Evolutionary conservation across 2,329 filamentous ascomycete species (phyloP), one percentile per base, ranked within the genome.

Genomic region (Fonsecaea nubica): DNA sequence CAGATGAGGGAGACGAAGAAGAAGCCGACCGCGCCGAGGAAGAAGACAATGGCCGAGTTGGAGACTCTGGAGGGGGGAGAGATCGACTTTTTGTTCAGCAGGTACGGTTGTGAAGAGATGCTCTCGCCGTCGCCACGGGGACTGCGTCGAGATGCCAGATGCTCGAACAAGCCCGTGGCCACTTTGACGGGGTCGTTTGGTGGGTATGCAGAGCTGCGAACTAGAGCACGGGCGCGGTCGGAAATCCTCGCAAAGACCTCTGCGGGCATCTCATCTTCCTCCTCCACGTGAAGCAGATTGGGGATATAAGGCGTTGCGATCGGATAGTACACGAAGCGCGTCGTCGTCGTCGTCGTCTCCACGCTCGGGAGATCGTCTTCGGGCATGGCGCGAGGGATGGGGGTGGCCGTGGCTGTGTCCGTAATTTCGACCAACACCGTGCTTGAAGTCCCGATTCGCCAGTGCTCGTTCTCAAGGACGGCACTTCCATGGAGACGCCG

Each of bases 1-100:
- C 60, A 60, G 35, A 67, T 38, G 13, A 67, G 35, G 1, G 65
- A 54, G 45, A 55, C 21, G 32, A 63, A 55, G 42, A 67, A 67
- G 57, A 67, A 63, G 8, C 60, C 65, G 7, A 61, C 35, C 10
- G 61, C 61, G 1, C 30, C 50, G 10, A 64, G 57, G n/a, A 67
- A 67, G 57, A 64, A 61, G 30, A 50, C 33, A 7, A 64, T 2
- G 10, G 52, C 57, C 33, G 42, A 50, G 25, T 64, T 53, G 10
- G 60, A 53, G 50, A 60, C 52, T 1, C 45, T 13, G 12, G 48
- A 21, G 21, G 32, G 18, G 9, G 35, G 53, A 36, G 35, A 18
- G 25, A 35, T 4, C 12, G 6, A 4, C 30, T 18, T 12, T 12
- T 9, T 33, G 30, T 55, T 55, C 3, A 9, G 52, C n/a, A 30